Evolutionary conservation across 805 yeast genomes (phyloP), one percentile per base, ranked within the genome.

Genomic region (Saccharomyces jurei): DNA sequence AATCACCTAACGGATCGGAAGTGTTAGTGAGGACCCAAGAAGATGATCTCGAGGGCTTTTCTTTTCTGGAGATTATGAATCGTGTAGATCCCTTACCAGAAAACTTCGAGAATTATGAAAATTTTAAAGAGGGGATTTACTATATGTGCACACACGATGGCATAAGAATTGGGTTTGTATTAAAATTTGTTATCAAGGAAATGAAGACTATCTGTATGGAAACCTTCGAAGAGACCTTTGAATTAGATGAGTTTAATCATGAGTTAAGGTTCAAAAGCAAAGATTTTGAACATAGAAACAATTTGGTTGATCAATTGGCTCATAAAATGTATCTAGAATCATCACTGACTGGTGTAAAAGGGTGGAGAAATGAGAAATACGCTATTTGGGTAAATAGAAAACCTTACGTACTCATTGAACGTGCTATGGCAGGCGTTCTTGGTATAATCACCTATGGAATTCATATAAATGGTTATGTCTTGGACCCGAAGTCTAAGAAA

Each of bases 371-470:
- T 66, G 99, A 94, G 70, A 75, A 81, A 41, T 94, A 89, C 68
- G 77, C 84, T 0, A 81, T 91, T 4, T 89, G 84, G 69, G 77
- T 79, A 53, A 56, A 73, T 0, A 72, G 74, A 17, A 58, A 54
- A 0, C 86, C 86, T 0, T 94, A 92, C 63, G 70, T 89, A 60
- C 71, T 76, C 4, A 70, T 89, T 4, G 99, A 94, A 68, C 76
- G 99, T 46, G 84, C 97, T 0, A 81, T 89, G 54, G 81, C 95
- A 13, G 86, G 88, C 1, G 69, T 89, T 13, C 65, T 92, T 46
- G 99, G 99, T 0, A 86, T 94, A 10, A 83, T 87, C 0, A 89
- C 96, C 56, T 90, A 89, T 68, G 99, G 99, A 0, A 84, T 85
- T 3, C 98, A 94, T 67, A 76, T 91, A 28, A 87, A 81, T 60